A percentile compares a stretch with the other conserved stretches of the same genome.
Evolutionary conservation across 148 eudicot genomes (phyloP).

Genomic region (Chenopodium berlandieri): DNA sequence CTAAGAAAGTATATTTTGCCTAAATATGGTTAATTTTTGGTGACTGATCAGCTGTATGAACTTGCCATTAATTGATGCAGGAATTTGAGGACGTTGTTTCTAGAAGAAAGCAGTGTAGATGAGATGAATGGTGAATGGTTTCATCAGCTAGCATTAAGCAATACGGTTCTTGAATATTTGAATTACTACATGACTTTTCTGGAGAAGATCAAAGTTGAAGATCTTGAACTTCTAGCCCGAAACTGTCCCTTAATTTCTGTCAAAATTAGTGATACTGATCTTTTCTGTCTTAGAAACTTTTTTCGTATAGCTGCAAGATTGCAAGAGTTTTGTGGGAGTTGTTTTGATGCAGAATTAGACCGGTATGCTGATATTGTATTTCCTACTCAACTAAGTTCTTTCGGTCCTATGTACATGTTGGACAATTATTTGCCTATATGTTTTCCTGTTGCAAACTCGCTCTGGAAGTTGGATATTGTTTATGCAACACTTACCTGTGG

Average conservation of each 20-base stretch:
- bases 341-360: constrained; percentile 36
- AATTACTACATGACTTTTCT: constrained; percentile 74
- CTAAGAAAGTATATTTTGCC: neutral
- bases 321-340: constrained; percentile 82
- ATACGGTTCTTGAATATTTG: constrained; percentile 55
- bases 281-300: constrained; percentile 50
- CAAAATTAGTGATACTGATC: constrained; percentile 61
- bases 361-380: constrained; percentile 38
- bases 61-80: constrained; percentile 16
- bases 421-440: constrained; percentile 53
- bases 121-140: constrained; percentile 73
- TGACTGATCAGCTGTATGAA: constrained; percentile 1
- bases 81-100: constrained; percentile 47
- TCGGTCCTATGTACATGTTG: constrained; percentile 64
- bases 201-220: constrained; percentile 37
- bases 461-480: constrained; percentile 71
- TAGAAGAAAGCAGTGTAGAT: constrained; percentile 63
- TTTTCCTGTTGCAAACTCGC: constrained; percentile 49
- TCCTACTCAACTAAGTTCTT: constrained; percentile 44
- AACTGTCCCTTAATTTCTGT: constrained; percentile 63
- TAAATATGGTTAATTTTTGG: neutral
- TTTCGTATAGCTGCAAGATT: constrained; percentile 46
- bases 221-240: constrained; percentile 65
- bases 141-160: constrained; percentile 64
- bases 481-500: constrained; percentile 61